These are phyloP conservation scores for Lippia alba DNA, from an alignment of 305 asterid species.

Conservation along the genomic window DNA sequence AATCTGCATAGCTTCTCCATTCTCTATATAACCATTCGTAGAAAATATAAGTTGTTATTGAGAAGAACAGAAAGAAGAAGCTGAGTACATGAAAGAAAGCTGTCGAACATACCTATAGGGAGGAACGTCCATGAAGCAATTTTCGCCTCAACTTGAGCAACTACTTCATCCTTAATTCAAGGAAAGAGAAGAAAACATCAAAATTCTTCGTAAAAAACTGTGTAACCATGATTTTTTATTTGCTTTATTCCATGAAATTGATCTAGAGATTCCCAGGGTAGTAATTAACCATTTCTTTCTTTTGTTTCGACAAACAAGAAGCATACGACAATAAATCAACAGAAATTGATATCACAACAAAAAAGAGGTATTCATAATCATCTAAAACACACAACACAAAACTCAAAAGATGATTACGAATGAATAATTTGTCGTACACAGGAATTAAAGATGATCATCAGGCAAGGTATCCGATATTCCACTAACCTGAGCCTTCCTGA, in stretches of 20 bases:
- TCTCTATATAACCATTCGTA: conserved; percentile 48
- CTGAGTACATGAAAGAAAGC: background rate
- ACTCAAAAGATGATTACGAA: background rate
- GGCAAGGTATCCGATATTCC: conserved; percentile 6
- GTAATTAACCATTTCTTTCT: too few relatives aligned
- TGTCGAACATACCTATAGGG: conserved; percentile 59
- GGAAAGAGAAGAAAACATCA: background rate
- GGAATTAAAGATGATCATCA: too few relatives aligned
- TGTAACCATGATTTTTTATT: background rate
- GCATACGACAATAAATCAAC: too few relatives aligned
- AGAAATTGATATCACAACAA: background rate
- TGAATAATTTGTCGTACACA: conserved; percentile 6
- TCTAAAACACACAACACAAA: background rate
- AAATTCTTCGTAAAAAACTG: conserved; percentile 9
- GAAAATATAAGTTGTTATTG: background rate
- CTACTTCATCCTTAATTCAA: conserved; percentile 66
- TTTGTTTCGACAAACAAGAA: too few relatives aligned
- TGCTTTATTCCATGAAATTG: too few relatives aligned
- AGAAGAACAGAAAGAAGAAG: background rate
- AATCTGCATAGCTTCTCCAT: conserved; percentile 87
- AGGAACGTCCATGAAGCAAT: conserved; percentile 97
- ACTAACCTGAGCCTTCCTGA: conserved; percentile 67
- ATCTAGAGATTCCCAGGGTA: background rate
- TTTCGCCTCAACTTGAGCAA: conserved; percentile 68
- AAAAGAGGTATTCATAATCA: background rate